Evolutionary conservation across 371 early-diverging fungal species (phyloP), one percentile per base, ranked within the genome.

Genomic region (Apophysomyces trapeziformis): DNA sequence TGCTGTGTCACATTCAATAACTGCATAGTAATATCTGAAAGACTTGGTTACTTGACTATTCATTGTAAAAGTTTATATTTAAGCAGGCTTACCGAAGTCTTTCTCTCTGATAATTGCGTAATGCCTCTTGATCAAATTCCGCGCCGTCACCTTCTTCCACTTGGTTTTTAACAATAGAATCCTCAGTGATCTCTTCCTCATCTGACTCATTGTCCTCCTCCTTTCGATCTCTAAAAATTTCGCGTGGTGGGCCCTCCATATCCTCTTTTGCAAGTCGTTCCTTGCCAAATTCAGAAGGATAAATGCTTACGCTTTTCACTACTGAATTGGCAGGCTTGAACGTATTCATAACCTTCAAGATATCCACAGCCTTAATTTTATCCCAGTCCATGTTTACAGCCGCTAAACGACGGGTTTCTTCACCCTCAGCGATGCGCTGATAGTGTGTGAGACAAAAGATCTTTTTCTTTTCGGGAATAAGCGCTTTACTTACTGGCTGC

Each of bases 351-450:
- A 95, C 92, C 60, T 94, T 92, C 67, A 89, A 89, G 67, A 99
- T 76, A 74, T 99, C 99, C 0, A 80, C 74, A 0, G 97, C 91
- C 68, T 87, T 91, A 60, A 96, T 82, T 57, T 96, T 88, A 68
- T 97, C 96, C 99, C 99, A 98, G 79, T 99, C 99, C 89, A 99
- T 77, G 69, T 98, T 97, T 18, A 99, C 94, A 16, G 90, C 87
- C 12, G 98, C 99, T 59, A 99, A 85, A 32, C 99, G 85, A 32
- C 79, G 77, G 0, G 98, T 92, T 58, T 93, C 93, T 6, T 95
- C 96, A 39, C 97, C 96, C 41, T 80, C 79, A 5, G 92, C 91
- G 43, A 95, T 86, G 57, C 85, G 71, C 57, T 84, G 43, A 14
- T 13, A 43, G 18, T 16, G 13, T 16, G 36, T 62, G 21, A 65